Conservation (phyloP, 2,329 filamentous ascomycete genomes). For the Tolypocladium ovalisporum region DNA sequence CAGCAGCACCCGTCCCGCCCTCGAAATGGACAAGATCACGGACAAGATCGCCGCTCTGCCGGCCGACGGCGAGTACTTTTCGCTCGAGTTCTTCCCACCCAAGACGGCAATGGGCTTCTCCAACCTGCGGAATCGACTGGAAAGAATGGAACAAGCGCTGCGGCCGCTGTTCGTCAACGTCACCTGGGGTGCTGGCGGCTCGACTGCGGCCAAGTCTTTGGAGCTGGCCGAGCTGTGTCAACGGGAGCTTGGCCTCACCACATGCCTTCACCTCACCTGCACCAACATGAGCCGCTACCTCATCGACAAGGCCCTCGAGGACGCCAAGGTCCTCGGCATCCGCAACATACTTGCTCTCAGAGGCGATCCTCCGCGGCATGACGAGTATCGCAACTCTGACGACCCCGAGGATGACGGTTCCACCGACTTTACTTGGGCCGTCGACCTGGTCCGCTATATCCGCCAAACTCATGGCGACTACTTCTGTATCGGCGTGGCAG, state of each 20-base stretch:
- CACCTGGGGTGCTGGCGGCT: slow-evolving; percentile 94
- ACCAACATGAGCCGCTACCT: slow-evolving; percentile 89
- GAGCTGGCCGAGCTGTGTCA: slow-evolving; percentile 94
- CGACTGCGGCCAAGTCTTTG: slow-evolving; percentile 80
- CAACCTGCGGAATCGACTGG: slow-evolving; percentile 84
- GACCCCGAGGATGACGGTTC: slow-evolving; percentile 50
- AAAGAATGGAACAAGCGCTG: slow-evolving; percentile 87
- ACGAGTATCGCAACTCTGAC: slow-evolving; percentile 65
- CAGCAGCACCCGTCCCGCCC: neutral
- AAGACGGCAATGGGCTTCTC: slow-evolving; percentile 94
- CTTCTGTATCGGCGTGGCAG: slow-evolving; percentile 91
- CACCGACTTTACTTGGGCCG: slow-evolving; percentile 77
- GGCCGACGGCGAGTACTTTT: slow-evolving; percentile 76
- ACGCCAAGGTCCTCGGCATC: slow-evolving; percentile 82
- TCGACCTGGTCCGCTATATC: slow-evolving; percentile 86
- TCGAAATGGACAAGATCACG: slow-evolving; percentile 72
- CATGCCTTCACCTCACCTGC: slow-evolving; percentile 91
- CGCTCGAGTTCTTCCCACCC: slow-evolving; percentile 97
- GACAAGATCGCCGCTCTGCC: slow-evolving; percentile 90
- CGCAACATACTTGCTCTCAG: slow-evolving; percentile 87
- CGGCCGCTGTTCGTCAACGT: slow-evolving; percentile 93
- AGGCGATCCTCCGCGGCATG: slow-evolving; percentile 80
- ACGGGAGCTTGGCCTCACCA: slow-evolving; percentile 81
- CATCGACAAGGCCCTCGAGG: slow-evolving; percentile 81
- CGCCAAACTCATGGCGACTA: slow-evolving; percentile 78